Percentiles rank a stretch among this genome's conserved stretches.
Conservation (phyloP, 1,139 yeast genomes). For the Debaryomyces fabryi region DNA sequence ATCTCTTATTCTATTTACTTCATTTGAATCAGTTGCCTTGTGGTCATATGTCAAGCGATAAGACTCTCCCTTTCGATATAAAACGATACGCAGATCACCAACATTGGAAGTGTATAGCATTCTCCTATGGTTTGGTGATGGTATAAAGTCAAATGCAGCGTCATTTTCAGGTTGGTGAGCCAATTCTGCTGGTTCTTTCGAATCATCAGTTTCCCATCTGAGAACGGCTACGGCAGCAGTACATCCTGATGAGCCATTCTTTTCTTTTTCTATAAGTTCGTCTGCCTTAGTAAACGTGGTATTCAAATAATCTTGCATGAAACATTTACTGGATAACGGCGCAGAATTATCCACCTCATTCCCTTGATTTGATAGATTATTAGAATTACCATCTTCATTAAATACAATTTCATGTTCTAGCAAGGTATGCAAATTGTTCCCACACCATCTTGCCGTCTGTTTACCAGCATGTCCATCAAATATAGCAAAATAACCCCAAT, state of each 20-base stretch:
- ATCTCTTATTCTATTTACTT: slow-evolving; percentile 71
- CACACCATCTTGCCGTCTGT: slow-evolving; percentile 94
- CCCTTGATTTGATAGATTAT: neutral
- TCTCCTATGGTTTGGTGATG: slow-evolving; percentile 54
- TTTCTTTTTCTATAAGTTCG: slow-evolving; percentile 59
- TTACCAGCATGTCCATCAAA: slow-evolving; percentile 99
- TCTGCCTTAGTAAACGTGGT: slow-evolving; percentile 76
- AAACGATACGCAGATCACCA: slow-evolving; percentile 87
- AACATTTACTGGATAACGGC: slow-evolving; percentile 19
- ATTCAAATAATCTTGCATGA: slow-evolving; percentile 56
- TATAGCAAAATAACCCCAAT: slow-evolving; percentile 94
- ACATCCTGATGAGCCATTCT: slow-evolving; percentile 76
- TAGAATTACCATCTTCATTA: slow-evolving; percentile 12
- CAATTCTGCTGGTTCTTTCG: slow-evolving; percentile 20
- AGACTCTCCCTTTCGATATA: slow-evolving; percentile 74
- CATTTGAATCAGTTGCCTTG: slow-evolving; percentile 83
- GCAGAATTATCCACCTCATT: slow-evolving; percentile 16
- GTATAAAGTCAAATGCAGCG: slow-evolving; percentile 45
- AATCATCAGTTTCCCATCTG: slow-evolving; percentile 70
- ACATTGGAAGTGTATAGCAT: slow-evolving; percentile 93
- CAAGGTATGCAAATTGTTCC: slow-evolving; percentile 76
- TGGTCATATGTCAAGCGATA: slow-evolving; percentile 89
- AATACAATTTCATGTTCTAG: slow-evolving; percentile 54
- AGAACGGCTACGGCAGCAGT: slow-evolving; percentile 95
- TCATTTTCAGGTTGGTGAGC: slow-evolving; percentile 5